phyloP scores from a whole-genome alignment of 108 stramenopile genomes.

The Discostella stelligeroides region DNA sequence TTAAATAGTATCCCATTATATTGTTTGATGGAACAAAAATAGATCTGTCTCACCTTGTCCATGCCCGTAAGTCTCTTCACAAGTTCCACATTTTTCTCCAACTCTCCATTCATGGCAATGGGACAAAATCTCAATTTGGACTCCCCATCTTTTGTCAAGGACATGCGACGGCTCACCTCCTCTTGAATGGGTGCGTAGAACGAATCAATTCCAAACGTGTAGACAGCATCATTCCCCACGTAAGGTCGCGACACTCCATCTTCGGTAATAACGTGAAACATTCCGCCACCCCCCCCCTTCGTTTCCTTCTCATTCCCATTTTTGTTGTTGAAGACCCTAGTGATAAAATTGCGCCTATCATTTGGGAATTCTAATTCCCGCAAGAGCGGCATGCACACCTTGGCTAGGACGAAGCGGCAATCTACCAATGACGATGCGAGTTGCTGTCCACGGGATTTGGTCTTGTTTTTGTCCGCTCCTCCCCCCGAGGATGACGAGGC shows the following conservation, averaged over 20 bases:
- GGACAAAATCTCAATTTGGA: slow-evolving; percentile 45
- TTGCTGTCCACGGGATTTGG: background rate
- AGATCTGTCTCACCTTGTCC: slow-evolving; percentile 57
- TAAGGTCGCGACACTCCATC: slow-evolving; percentile 22
- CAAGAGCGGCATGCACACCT: slow-evolving; percentile 56
- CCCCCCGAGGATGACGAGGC: background rate
- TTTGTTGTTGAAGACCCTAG: slow-evolving; percentile 18
- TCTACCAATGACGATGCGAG: slow-evolving; percentile 46
- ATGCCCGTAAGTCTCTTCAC: slow-evolving; percentile 46
- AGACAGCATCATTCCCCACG: slow-evolving; percentile 56
- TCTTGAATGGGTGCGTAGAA: slow-evolving; percentile 54
- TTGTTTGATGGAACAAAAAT: background rate
- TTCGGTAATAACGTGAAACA: slow-evolving; percentile 34
- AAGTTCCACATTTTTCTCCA: slow-evolving; percentile 48
- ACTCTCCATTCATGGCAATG: slow-evolving; percentile 44
- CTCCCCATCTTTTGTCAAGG: slow-evolving; percentile 3
- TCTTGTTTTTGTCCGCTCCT: too few relatives aligned
- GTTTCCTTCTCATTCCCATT: background rate
- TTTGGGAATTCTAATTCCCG: slow-evolving; percentile 51
- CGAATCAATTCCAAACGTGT: slow-evolving; percentile 33
- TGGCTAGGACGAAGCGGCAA: slow-evolving; percentile 53
- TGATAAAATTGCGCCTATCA: slow-evolving; percentile 30
- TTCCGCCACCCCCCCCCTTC: slow-evolving; percentile 14
- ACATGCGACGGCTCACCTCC: slow-evolving; percentile 51
- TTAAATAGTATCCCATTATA: too few relatives aligned